Base-by-base conservation (phyloP, 2,329 filamentous ascomycete species). In the Cladosporium cucumerinum region DNA sequence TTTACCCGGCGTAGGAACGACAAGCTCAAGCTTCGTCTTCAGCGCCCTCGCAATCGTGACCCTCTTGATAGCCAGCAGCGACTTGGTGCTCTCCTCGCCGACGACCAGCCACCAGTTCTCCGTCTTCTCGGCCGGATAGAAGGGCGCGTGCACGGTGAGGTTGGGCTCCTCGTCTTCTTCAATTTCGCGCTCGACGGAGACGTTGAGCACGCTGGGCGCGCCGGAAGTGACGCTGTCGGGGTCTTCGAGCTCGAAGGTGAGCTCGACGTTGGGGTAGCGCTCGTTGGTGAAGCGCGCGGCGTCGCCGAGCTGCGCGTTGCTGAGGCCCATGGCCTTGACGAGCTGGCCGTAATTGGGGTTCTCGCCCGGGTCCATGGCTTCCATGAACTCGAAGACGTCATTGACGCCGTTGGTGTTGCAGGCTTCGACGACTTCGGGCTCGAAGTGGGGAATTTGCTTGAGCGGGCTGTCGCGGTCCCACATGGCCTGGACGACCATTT, bases 41-140 rank as follows among this genome's bases (percentile, higher is more conserved):
- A 97, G 80, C 75, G 90, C 88, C 71, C 86, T 86, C 48, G 88
- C 90, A 68, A 99, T 89, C 1, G 93, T 96, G 66, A 99, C 89
- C 71, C 94, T 87, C 84, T 98, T 99, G 82, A 98, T 97, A 2
- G 92, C 93, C 65, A 98, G 82, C 67, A 99, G 82, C 68, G 85
- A 93, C 82, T 92, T 94, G 48, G 90, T 92, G 76, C 87, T 90
- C 80, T 97, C 93, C 72, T 98, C 93, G 32, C 93, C 94, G 36
- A 99, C 92, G 23, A 99, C 92, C 64, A 99, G 81, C 95, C 95
- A 99, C 93, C 93, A 99, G 76, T 95, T 97, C 84, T 99, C 95
- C 82, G 92, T 89, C 84, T 99, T 99, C 78, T 90, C 89, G 58
- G 78, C 83, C 0, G 95, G 93, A 76, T 95, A 99, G 83, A 98